Percentiles rank a stretch among this genome's conserved stretches.
phyloP scores from a whole-genome alignment of 345 rosid species.

The Cochlearia excelsa region DNA sequence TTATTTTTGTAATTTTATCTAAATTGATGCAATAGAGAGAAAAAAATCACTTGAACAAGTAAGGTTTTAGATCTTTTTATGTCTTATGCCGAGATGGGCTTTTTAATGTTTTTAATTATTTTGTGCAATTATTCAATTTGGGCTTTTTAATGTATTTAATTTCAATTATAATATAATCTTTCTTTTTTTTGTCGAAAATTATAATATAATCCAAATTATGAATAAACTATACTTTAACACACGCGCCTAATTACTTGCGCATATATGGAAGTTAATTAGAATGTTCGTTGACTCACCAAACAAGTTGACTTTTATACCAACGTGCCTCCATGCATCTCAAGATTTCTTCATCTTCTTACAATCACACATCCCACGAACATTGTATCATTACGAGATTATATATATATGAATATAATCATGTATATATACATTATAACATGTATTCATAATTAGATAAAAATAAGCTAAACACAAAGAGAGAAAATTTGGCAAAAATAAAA shows the following conservation, averaged over 20 bases:
- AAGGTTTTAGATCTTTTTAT: no score
- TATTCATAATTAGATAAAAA: background rate
- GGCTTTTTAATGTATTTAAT: no score
- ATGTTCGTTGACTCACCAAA: slow-evolving; percentile 15
- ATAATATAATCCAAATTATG: no score
- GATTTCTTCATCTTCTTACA: slow-evolving; percentile 9
- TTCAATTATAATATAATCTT: no score
- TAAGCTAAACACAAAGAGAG: slow-evolving; percentile 12
- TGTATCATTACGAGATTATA: background rate
- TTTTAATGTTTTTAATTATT: no score
- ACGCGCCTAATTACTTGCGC: slow-evolving; percentile 8
- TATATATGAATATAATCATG: slow-evolving; percentile 5
- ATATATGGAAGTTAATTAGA: slow-evolving; percentile 5
- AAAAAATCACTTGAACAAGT: no score
- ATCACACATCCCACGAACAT: slow-evolving; percentile 10
- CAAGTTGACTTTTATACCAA: slow-evolving; percentile 29
- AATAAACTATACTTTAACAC: slow-evolving; percentile 12
- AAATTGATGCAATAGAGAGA: no score
- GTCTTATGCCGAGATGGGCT: no score
- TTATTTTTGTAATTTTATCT: no score
- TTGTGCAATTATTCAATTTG: no score
- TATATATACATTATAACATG: background rate
- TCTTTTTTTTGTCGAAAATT: no score
- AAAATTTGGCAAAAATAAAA: background rate
- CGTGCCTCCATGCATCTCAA: slow-evolving; percentile 45